A percentile compares a stretch with the other conserved stretches of the same genome.
Evolutionary conservation across 2,329 filamentous ascomycete genomes (phyloP).

Genomic region (Berkeleyomyces rouxiae): DNA sequence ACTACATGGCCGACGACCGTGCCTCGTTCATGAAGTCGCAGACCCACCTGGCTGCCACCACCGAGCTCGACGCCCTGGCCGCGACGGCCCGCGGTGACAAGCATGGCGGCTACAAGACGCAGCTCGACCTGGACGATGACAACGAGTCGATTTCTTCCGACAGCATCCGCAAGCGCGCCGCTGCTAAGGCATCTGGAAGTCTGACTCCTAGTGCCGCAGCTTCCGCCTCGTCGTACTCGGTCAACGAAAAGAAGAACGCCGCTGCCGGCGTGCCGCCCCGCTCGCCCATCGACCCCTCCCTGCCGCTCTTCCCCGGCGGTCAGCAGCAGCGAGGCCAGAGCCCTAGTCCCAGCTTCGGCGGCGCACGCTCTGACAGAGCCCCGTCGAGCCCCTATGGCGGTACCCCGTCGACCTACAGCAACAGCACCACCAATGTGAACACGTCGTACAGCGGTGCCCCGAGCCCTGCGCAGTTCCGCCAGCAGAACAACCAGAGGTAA

Average conservation of each 20-base stretch:
- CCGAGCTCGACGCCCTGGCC: conserved; percentile 77
- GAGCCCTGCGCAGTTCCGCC: conserved; percentile 19
- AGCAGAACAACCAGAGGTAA: conserved; percentile 27
- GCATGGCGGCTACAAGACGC: conserved; percentile 27
- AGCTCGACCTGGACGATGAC: conserved; percentile 24
- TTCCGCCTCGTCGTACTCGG: conserved; percentile 16
- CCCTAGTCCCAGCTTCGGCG: conserved; percentile 19
- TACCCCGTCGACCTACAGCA: conserved; percentile 19
- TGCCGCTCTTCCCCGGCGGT: conserved; percentile 27
- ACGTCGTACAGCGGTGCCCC: conserved; percentile 21
- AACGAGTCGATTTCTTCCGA: conserved; percentile 26
- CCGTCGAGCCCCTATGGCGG: conserved; percentile 21
- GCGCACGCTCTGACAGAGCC: conserved; percentile 15
- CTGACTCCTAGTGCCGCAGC: conserved; percentile 17
- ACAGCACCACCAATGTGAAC: conserved; percentile 15
- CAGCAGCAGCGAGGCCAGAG: conserved; percentile 20
- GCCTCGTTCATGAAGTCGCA: conserved; percentile 97
- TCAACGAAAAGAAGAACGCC: conserved; percentile 14
- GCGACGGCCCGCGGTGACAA: conserved; percentile 80
- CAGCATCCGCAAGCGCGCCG: conserved; percentile 23
- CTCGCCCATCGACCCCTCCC: conserved; percentile 27
- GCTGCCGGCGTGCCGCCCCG: conserved; percentile 17
- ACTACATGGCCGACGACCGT: conserved; percentile 91
- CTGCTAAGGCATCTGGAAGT: conserved; percentile 19
- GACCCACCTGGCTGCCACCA: conserved; percentile 57